phyloP scores from a whole-genome alignment of 371 early-diverging fungal genomes.

The Mucor racemosus region DNA sequence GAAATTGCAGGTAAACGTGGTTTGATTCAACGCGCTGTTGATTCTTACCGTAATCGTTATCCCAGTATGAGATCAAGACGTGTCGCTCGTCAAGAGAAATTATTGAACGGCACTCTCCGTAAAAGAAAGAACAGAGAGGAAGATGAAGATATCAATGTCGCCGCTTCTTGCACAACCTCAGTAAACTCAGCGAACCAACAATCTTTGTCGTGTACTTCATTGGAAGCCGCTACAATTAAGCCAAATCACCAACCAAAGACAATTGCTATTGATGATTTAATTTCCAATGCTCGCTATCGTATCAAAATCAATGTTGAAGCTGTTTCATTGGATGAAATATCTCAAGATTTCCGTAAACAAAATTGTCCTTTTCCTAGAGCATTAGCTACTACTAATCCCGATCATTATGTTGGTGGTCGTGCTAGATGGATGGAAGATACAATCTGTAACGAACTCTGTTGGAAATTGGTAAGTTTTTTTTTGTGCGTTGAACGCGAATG shows the following conservation, averaged over 20 bases:
- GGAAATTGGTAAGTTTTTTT: constrained; percentile 44
- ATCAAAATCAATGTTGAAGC: constrained; percentile 49
- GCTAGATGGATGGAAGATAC: constrained; percentile 41
- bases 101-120: constrained; percentile 53
- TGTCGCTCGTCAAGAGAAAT: constrained; percentile 84
- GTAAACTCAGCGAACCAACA: constrained; percentile 6
- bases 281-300: constrained; percentile 35
- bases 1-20: constrained; percentile 89
- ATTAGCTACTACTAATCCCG: constrained; percentile 19
- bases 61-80: constrained; percentile 82
- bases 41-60: constrained; percentile 89
- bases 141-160: constrained; percentile 31
- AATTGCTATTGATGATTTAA: constrained; percentile 41
- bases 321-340: constrained; percentile 44
- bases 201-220: constrained; percentile 7
- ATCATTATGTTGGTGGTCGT: constrained; percentile 34
- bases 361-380: constrained; percentile 51
- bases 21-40: constrained; percentile 94
- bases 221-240: constrained; percentile 37
- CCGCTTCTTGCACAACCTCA: background rate
- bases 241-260: constrained; percentile 52
- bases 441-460: constrained; percentile 48
- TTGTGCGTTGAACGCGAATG: background rate
- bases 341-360: constrained; percentile 39
- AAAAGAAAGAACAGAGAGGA: constrained; percentile 45